Conservation (phyloP, 345 rosid genomes). For the Durio zibethinus region DNA sequence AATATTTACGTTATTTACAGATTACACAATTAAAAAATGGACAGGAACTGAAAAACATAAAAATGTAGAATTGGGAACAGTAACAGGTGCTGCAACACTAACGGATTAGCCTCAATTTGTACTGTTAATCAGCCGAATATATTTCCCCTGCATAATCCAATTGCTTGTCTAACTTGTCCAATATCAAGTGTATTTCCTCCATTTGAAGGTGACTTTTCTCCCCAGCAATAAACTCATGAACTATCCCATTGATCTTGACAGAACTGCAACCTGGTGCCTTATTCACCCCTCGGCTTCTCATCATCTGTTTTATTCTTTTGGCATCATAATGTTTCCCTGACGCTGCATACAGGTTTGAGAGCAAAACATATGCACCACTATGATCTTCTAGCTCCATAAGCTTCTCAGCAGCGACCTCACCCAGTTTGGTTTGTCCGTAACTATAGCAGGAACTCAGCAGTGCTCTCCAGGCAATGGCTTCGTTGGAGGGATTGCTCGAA, state of each 20-base stretch:
- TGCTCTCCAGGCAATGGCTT: slow-evolving; percentile 45
- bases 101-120: too few species aligned
- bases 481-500: slow-evolving; percentile 29
- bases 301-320: slow-evolving; percentile 29
- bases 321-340: slow-evolving; percentile 32
- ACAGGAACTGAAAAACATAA: background rate
- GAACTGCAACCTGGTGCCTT: slow-evolving; percentile 44
- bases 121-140: too few species aligned
- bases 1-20: too few species aligned
- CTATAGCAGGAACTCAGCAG: slow-evolving; percentile 27
- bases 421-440: slow-evolving; percentile 22
- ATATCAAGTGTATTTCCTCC: slow-evolving; percentile 20
- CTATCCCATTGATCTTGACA: slow-evolving; percentile 26
- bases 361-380: slow-evolving; percentile 34
- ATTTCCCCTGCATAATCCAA: slow-evolving; percentile 3
- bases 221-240: slow-evolving; percentile 36
- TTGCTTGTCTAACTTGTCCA: slow-evolving; percentile 31
- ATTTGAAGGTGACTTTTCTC: slow-evolving; percentile 27
- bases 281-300: slow-evolving; percentile 31
- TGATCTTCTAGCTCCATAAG: slow-evolving; percentile 32
- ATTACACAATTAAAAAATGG: background rate
- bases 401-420: slow-evolving; percentile 36
- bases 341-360: slow-evolving; percentile 30
- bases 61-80: background rate
- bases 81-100: too few species aligned